phyloP scores from a whole-genome alignment of 768 basidiomycete species.

The Infundibulicybe gibba region DNA sequence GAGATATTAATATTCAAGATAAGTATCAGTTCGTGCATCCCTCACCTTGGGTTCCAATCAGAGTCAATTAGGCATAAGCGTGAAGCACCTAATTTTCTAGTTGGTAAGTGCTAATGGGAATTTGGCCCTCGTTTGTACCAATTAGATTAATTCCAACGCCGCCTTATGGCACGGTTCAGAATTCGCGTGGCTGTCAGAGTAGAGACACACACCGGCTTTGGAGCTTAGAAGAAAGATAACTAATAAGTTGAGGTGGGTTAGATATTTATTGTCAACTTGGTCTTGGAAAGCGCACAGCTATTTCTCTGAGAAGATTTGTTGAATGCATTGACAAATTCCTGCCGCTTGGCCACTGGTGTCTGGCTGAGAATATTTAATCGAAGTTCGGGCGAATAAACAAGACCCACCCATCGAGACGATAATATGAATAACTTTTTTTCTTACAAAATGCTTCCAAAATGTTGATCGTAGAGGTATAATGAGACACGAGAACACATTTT shows the following conservation, averaged over 20 bases:
- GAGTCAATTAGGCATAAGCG: slow-evolving; percentile 83
- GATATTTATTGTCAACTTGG: too few species aligned
- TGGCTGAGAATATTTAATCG: slow-evolving; percentile 39
- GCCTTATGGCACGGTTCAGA: slow-evolving; percentile 35
- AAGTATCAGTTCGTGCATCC: background rate
- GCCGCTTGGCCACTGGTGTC: slow-evolving; percentile 72
- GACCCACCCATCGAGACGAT: slow-evolving; percentile 82
- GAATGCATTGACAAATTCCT: slow-evolving; percentile 86
- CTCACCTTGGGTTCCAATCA: slow-evolving; percentile 90
- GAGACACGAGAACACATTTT: slow-evolving; percentile 95
- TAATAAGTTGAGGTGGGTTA: background rate
- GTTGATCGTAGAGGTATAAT: slow-evolving; percentile 93
- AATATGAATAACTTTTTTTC: slow-evolving; percentile 69
- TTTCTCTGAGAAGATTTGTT: slow-evolving; percentile 72
- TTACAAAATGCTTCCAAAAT: slow-evolving; percentile 86
- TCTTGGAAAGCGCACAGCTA: slow-evolving; percentile 53
- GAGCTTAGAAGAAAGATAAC: slow-evolving; percentile 40
- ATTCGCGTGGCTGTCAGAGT: background rate
- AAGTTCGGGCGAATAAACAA: background rate
- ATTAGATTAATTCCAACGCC: slow-evolving; percentile 93
- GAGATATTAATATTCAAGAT: background rate
- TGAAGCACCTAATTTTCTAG: slow-evolving; percentile 55
- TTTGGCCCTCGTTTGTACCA: slow-evolving; percentile 37
- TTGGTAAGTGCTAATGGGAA: background rate
- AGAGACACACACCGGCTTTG: slow-evolving; percentile 57